Evolutionary conservation across 768 basidiomycete species (phyloP).

Genomic region (Pleurotus sapidus): DNA sequence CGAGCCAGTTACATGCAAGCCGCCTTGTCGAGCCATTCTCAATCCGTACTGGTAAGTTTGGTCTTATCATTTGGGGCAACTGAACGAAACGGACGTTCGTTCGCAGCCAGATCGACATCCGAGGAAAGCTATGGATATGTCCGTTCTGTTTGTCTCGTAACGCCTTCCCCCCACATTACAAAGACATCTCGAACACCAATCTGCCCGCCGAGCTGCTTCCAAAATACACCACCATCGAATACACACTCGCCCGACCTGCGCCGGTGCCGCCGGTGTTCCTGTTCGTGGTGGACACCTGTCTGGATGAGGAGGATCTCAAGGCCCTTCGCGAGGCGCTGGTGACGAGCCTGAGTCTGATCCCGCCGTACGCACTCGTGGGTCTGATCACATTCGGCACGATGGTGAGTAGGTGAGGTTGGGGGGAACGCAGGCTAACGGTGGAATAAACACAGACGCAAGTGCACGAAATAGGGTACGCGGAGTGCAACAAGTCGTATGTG

Average conservation of each 20-base stretch:
- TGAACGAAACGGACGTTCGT: constrained; percentile 4
- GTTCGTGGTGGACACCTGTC: constrained; percentile 95
- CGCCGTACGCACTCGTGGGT: constrained; percentile 92
- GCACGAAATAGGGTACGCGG: constrained; percentile 94
- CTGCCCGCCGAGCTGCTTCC: constrained; percentile 94
- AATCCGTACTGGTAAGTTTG: constrained; percentile 90
- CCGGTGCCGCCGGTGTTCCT: constrained; percentile 96
- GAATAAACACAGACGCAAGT: constrained; percentile 77
- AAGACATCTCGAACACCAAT: constrained; percentile 96
- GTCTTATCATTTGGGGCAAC: constrained; percentile 7
- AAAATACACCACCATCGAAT: constrained; percentile 99
- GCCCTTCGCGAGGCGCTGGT: constrained; percentile 94
- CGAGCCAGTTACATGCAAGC: constrained; percentile 98
- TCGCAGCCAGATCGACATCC: constrained; percentile 93
- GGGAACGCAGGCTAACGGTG: no score
- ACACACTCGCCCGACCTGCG: constrained; percentile 90
- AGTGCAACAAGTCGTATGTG: constrained; percentile 97
- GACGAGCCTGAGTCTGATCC: constrained; percentile 88
- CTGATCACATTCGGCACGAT: constrained; percentile 97
- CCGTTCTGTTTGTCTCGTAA: constrained; percentile 98
- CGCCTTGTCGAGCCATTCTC: constrained; percentile 93
- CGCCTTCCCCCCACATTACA: constrained; percentile 97
- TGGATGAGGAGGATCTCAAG: constrained; percentile 94
- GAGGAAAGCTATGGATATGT: constrained; percentile 99
- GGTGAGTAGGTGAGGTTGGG: constrained; percentile 43